Evolutionary conservation across 306 rosid species (phyloP).

Genomic region (Cicer bijugum): DNA sequence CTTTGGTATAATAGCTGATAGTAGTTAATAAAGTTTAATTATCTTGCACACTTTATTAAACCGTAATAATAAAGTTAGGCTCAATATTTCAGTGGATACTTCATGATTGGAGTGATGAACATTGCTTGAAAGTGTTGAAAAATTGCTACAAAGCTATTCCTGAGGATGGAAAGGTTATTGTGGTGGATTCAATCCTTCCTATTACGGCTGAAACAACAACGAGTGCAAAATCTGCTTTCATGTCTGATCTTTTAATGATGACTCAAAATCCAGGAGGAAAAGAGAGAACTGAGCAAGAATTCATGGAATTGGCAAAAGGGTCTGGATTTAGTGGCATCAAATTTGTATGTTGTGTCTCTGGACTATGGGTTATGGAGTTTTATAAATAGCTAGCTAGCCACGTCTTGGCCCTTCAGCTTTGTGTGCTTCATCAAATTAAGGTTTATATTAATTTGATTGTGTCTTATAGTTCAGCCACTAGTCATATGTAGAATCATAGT

Average conservation of each 20-base stretch:
- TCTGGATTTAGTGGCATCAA: conserved; percentile 47
- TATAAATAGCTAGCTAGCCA: conserved; percentile 37
- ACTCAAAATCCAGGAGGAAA: conserved; percentile 47
- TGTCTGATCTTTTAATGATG: conserved; percentile 43
- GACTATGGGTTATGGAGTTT: conserved; percentile 51
- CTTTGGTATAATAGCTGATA: too few relatives aligned
- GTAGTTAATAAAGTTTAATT: too few relatives aligned
- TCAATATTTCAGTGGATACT: conserved; percentile 45
- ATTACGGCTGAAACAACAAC: conserved; percentile 20
- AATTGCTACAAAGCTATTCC: conserved; percentile 42
- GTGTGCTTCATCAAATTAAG: neutral
- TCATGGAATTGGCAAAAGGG: conserved; percentile 28
- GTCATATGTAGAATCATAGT: too few relatives aligned
- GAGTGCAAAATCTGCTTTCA: neutral
- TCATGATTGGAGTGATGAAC: conserved; percentile 51
- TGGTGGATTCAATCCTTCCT: conserved; percentile 38
- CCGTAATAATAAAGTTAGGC: too few relatives aligned
- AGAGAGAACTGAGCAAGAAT: conserved; percentile 40
- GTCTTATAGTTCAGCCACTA: too few relatives aligned
- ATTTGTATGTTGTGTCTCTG: conserved; percentile 30
- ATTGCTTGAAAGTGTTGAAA: conserved; percentile 46
- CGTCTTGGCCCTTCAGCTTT: neutral
- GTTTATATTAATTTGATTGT: neutral
- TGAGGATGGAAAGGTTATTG: conserved; percentile 45
- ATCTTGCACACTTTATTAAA: too few relatives aligned